These are phyloP conservation scores for Malania oleifera DNA, from an alignment of 164 flowering plant species.

Conservation along the genomic window DNA sequence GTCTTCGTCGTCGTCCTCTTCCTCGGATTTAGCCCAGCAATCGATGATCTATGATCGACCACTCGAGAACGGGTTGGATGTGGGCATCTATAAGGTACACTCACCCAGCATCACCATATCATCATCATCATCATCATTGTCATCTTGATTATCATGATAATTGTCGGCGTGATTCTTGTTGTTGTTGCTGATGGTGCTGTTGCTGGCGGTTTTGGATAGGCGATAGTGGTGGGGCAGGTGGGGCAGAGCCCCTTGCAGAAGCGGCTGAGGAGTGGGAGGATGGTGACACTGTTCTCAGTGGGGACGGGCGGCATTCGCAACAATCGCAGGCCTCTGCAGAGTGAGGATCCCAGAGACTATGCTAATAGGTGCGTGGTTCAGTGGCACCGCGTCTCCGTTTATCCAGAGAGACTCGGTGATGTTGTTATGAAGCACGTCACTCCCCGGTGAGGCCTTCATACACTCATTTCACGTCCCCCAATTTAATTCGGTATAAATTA, in stretches of 20 bases:
- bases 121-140: not conserved
- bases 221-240: slow-evolving; percentile 79
- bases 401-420: slow-evolving; percentile 58
- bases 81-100: slow-evolving; percentile 75
- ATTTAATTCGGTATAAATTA: no score
- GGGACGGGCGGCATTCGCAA: slow-evolving; percentile 94
- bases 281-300: slow-evolving; percentile 55
- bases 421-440: slow-evolving; percentile 49
- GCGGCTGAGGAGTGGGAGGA: slow-evolving; percentile 63
- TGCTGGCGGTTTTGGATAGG: slow-evolving; percentile 32
- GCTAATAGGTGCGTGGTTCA: slow-evolving; percentile 77
- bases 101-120: not conserved
- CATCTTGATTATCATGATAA: not conserved
- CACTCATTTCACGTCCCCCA: not conserved
- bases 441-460: slow-evolving; percentile 56
- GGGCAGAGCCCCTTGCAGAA: slow-evolving; percentile 86
- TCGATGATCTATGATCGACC: slow-evolving; percentile 24
- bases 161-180: not conserved
- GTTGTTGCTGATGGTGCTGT: not conserved
- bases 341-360: slow-evolving; percentile 79
- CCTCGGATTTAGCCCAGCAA: slow-evolving; percentile 10
- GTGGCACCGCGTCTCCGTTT: slow-evolving; percentile 88
- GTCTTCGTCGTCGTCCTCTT: slow-evolving; percentile 4
- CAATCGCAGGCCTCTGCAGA: slow-evolving; percentile 68
- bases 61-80: slow-evolving; percentile 67